These are phyloP conservation scores for Candida neerlandica DNA, from an alignment of 1,139 yeast genomes.

Conservation along the genomic window DNA sequence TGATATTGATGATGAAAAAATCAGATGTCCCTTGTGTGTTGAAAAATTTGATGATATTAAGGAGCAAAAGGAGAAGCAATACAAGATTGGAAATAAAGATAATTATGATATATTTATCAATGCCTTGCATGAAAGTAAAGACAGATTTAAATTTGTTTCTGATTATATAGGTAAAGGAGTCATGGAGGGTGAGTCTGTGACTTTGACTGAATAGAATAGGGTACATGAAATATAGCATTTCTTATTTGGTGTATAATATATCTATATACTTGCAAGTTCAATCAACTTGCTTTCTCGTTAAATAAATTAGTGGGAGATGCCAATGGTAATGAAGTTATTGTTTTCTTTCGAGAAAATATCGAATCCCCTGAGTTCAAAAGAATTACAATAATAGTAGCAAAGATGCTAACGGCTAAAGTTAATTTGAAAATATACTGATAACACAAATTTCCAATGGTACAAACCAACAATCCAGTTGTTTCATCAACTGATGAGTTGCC, in stretches of 20 bases:
- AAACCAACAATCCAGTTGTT: slow-evolving; percentile 21
- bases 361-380: slow-evolving; percentile 27
- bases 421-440: slow-evolving; percentile 44
- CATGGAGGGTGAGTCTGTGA: slow-evolving; percentile 50
- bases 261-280: neutral
- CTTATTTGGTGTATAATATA: neutral
- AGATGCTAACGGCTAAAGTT: slow-evolving; percentile 33
- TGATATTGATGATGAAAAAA: slow-evolving; percentile 21
- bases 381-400: slow-evolving; percentile 25
- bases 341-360: slow-evolving; percentile 3
- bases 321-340: slow-evolving; percentile 11
- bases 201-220: slow-evolving; percentile 2
- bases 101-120: slow-evolving; percentile 64
- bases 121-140: slow-evolving; percentile 59
- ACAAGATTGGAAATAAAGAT: slow-evolving; percentile 50
- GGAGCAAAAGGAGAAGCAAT: slow-evolving; percentile 61
- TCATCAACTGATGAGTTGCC: slow-evolving; percentile 28
- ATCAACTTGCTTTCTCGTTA: slow-evolving; percentile 9
- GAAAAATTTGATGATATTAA: slow-evolving; percentile 68
- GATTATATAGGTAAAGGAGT: slow-evolving; percentile 90
- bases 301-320: slow-evolving; percentile 7
- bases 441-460: slow-evolving; percentile 45
- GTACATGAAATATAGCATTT: neutral
- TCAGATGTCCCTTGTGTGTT: slow-evolving; percentile 71
- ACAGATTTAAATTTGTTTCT: slow-evolving; percentile 72